Conservation (phyloP, 371 early-diverging fungal species). For the Circinella minor region DNA sequence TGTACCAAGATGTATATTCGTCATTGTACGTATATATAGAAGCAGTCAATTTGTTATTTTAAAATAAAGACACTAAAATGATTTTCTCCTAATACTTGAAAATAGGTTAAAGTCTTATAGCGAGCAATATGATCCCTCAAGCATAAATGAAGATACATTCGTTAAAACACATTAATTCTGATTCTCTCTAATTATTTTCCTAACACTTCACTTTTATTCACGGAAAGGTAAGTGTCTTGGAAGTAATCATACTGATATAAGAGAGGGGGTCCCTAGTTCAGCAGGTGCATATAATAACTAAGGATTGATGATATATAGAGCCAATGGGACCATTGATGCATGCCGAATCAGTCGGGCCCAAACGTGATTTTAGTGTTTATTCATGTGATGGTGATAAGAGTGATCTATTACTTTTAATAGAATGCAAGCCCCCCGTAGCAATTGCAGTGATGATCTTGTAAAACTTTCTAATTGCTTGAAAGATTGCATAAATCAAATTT, state of each 20-base stretch:
- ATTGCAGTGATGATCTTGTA: conserved; percentile 12
- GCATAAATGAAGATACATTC: conserved; percentile 19
- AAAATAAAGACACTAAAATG: too few relatives aligned
- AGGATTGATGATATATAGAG: not conserved
- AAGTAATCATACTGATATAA: not conserved
- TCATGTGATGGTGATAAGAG: too few relatives aligned
- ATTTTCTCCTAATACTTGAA: too few relatives aligned
- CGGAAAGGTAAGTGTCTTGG: conserved; percentile 11
- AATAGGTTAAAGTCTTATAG: conserved; percentile 17
- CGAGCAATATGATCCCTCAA: not conserved
- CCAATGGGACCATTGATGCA: too few relatives aligned
- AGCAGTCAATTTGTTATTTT: too few relatives aligned
- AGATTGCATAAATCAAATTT: conserved; percentile 14
- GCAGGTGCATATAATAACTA: too few relatives aligned
- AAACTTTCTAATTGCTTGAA: conserved; percentile 16
- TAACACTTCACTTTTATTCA: conserved; percentile 1
- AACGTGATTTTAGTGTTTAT: too few relatives aligned
- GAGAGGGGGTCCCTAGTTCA: not conserved
- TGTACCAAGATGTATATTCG: too few relatives aligned
- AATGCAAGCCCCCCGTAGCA: conserved; percentile 14
- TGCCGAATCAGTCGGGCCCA: too few relatives aligned
- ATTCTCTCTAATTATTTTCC: conserved; percentile 13
- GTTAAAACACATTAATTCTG: conserved; percentile 10
- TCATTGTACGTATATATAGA: too few relatives aligned
- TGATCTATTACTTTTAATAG: conserved; percentile 11